phyloP scores from a whole-genome alignment of 2,329 filamentous ascomycete species.

The Helicocarpus griseus region DNA sequence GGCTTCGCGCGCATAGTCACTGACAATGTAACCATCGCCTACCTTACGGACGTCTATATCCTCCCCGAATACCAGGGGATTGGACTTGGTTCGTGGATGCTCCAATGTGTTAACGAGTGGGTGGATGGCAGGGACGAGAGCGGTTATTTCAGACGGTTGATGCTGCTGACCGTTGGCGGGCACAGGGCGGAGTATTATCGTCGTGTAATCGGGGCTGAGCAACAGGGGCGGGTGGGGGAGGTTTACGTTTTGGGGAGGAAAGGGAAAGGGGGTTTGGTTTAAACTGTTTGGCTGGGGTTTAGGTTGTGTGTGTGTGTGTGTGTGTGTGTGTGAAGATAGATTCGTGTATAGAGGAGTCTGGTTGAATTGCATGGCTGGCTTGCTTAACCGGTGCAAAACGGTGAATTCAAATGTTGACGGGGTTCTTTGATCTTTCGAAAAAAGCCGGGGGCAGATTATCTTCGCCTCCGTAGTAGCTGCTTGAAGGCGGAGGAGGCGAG shows the following conservation, averaged over 20 bases:
- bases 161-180: conserved; percentile 33
- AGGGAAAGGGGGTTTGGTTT: conserved; percentile 2
- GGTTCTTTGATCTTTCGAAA: too few relatives aligned
- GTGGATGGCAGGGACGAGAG: conserved; percentile 49
- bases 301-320: background rate
- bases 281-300: background rate
- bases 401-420: too few relatives aligned
- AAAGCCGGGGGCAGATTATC: too few relatives aligned
- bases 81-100: conserved; percentile 57
- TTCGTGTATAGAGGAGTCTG: too few relatives aligned
- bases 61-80: conserved; percentile 48
- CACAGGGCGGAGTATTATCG: conserved; percentile 10
- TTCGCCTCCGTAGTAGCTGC: too few relatives aligned
- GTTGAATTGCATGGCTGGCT: too few relatives aligned
- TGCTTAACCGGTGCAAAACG: too few relatives aligned
- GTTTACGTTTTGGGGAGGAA: conserved; percentile 8
- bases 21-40: conserved; percentile 59
- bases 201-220: conserved; percentile 9
- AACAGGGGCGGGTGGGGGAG: conserved; percentile 3
- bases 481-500: too few relatives aligned
- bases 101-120: conserved; percentile 50
- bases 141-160: conserved; percentile 49
- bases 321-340: background rate
- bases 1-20: conserved; percentile 58
- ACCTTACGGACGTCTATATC: conserved; percentile 61